Evolutionary conservation across 768 basidiomycete genomes (phyloP).

Genomic region (Rhodocollybia butyracea): DNA sequence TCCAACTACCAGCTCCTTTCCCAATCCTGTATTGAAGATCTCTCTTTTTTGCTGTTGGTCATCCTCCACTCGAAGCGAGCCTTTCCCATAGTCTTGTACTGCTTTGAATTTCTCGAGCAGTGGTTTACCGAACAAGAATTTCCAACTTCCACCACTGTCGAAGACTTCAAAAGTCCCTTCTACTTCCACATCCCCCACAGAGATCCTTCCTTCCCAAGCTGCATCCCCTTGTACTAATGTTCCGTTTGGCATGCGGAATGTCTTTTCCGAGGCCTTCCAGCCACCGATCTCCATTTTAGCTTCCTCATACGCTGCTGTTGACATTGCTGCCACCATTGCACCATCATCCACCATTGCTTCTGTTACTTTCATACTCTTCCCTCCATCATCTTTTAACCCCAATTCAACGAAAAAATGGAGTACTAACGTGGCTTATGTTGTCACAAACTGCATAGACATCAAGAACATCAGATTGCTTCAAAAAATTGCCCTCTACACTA

Average conservation of each 20-base stretch:
- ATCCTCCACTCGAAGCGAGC: constrained; percentile 9
- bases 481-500: background rate
- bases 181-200: background rate
- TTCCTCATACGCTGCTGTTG: background rate
- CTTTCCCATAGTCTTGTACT: constrained; percentile 21
- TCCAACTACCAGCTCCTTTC: background rate
- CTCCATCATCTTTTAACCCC: background rate
- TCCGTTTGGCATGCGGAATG: background rate
- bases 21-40: background rate
- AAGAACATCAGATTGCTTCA: background rate
- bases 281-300: background rate
- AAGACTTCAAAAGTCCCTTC: background rate
- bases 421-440: too few relatives aligned
- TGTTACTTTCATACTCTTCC: background rate
- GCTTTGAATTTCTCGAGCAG: constrained; percentile 18
- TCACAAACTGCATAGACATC: background rate
- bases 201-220: background rate
- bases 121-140: constrained; percentile 25
- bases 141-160: constrained; percentile 24
- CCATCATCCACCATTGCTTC: background rate
- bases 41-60: background rate
- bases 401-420: background rate
- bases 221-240: background rate
- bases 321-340: background rate
- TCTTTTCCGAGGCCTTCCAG: background rate